A percentile compares a stretch with the other conserved stretches of the same genome.
These are phyloP conservation scores for Chlamydomonas applanata DNA, from an alignment of 139 green algal species.

Conservation along the genomic window DNA sequence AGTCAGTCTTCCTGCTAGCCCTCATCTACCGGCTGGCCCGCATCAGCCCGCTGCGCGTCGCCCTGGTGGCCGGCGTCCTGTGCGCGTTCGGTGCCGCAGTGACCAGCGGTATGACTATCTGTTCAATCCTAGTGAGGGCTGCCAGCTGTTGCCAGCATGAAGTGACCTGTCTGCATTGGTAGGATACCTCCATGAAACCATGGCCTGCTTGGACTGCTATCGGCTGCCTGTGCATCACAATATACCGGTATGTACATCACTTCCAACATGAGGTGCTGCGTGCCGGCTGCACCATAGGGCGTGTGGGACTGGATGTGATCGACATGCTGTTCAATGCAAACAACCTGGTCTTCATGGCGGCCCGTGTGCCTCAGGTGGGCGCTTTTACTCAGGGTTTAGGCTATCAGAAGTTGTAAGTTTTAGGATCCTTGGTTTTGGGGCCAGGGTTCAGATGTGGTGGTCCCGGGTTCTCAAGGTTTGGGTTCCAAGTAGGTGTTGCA, in stretches of 20 bases:
- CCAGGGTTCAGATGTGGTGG: too few relatives aligned
- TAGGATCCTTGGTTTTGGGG: too few relatives aligned
- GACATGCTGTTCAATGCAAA: conserved; percentile 59
- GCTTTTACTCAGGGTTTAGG: too few relatives aligned
- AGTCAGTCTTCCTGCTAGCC: conserved; percentile 69
- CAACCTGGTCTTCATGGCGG: conserved; percentile 63
- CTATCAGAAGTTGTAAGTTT: too few relatives aligned
- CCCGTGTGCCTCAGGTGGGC: conserved; percentile 52
- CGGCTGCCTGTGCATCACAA: too few relatives aligned
- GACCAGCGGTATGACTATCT: conserved; percentile 7
- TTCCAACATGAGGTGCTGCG: background rate
- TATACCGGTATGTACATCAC: too few relatives aligned
- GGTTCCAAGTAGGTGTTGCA: too few relatives aligned
- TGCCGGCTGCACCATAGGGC: background rate
- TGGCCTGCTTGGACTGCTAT: too few relatives aligned
- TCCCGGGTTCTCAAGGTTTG: too few relatives aligned
- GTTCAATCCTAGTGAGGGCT: background rate
- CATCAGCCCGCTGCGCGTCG: conserved; percentile 5
- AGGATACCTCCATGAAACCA: too few relatives aligned
- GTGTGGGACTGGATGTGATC: conserved; percentile 19
- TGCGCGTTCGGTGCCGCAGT: conserved; percentile 13
- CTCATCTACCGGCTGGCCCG: conserved; percentile 69
- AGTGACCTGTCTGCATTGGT: too few relatives aligned
- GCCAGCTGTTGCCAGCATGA: too few relatives aligned
- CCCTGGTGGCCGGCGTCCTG: conserved; percentile 9